Conservation (phyloP, 192 early-diverging fungal species). For the Coemansia sp. region DNA sequence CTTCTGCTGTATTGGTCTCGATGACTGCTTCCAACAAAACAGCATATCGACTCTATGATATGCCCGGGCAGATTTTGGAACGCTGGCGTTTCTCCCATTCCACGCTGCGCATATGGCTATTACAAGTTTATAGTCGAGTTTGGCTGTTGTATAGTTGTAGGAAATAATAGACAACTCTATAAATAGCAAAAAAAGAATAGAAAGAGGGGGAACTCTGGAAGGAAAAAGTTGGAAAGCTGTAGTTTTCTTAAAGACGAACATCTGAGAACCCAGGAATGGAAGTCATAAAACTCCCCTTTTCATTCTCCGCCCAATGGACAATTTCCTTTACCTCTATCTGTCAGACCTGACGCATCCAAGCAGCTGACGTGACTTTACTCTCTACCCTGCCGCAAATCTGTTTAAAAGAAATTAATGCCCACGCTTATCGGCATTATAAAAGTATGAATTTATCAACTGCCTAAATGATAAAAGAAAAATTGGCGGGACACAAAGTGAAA, state of each 20-base stretch:
- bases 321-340: background rate
- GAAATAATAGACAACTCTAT: background rate
- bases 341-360: background rate
- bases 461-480: background rate
- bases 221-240: too few species aligned
- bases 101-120: background rate
- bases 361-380: background rate
- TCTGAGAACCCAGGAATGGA: background rate
- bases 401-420: background rate
- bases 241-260: too few species aligned
- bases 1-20: background rate
- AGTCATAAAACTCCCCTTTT: background rate
- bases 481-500: background rate
- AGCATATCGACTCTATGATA: constrained; percentile 7
- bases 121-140: background rate
- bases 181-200: constrained; percentile 4
- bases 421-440: background rate
- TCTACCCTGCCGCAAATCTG: background rate
- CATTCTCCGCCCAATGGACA: background rate
- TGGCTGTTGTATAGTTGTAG: background rate
- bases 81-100: background rate
- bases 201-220: background rate
- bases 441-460: background rate
- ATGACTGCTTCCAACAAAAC: background rate
- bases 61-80: constrained; percentile 1